A percentile compares a stretch with the other conserved stretches of the same genome.
These are phyloP conservation scores for Penicillium canescens DNA, from an alignment of 495 filamentous ascomycete genomes.

Conservation along the genomic window DNA sequence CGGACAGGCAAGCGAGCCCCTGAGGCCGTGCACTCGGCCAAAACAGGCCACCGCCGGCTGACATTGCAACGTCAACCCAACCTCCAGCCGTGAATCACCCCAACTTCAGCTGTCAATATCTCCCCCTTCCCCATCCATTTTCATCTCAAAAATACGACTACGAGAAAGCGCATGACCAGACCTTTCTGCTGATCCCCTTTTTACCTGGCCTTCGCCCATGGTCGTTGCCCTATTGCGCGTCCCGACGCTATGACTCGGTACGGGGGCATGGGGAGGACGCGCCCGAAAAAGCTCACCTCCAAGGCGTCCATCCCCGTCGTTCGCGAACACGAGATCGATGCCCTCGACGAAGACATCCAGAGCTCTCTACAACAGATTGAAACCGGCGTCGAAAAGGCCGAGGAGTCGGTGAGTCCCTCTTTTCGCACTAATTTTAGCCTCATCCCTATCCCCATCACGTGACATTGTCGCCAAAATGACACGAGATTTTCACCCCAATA, in stretches of 20 bases:
- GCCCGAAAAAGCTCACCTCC: slow-evolving; percentile 88
- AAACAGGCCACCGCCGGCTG: slow-evolving; percentile 45
- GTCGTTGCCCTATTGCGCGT: slow-evolving; percentile 46
- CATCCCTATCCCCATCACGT: slow-evolving; percentile 55
- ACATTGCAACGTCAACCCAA: slow-evolving; percentile 68
- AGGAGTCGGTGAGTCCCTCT: slow-evolving; percentile 85
- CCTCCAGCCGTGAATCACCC: slow-evolving; percentile 40
- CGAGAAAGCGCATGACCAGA: slow-evolving; percentile 54
- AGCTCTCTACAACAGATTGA: slow-evolving; percentile 76
- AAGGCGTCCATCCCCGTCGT: slow-evolving; percentile 84
- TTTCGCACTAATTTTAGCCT: slow-evolving; percentile 38
- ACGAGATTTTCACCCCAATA: slow-evolving; percentile 30
- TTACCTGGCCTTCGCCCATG: slow-evolving; percentile 42
- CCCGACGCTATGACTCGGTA: slow-evolving; percentile 70
- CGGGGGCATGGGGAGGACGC: slow-evolving; percentile 55
- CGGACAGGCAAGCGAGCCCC: slow-evolving; percentile 48
- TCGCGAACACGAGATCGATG: slow-evolving; percentile 86
- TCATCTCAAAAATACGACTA: slow-evolving; percentile 58
- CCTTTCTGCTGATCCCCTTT: slow-evolving; percentile 46
- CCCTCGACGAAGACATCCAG: slow-evolving; percentile 65
- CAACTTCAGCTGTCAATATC: slow-evolving; percentile 60
- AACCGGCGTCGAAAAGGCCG: slow-evolving; percentile 93
- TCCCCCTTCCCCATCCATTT: slow-evolving; percentile 45
- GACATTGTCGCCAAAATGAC: slow-evolving; percentile 39
- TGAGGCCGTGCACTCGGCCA: slow-evolving; percentile 49